A percentile compares a stretch with the other conserved stretches of the same genome.
These are phyloP conservation scores for Geranomyces michiganensis DNA, from an alignment of 192 early-diverging fungal genomes.

Conservation along the genomic window DNA sequence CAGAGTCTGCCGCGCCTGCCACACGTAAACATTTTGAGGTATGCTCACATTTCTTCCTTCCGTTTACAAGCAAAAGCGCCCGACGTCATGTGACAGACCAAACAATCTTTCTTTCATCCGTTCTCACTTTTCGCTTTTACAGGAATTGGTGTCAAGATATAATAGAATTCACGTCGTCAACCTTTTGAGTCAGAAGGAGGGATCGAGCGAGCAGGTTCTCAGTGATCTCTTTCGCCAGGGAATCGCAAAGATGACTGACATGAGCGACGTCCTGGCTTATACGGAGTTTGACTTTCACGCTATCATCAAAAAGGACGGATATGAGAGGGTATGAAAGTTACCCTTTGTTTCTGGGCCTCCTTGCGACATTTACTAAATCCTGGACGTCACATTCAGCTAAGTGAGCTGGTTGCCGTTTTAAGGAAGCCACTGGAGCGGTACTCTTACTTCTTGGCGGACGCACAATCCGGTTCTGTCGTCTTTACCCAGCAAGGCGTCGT, in stretches of 20 bases:
- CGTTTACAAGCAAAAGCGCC: too few species aligned
- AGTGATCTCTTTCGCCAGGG: constrained; percentile 64
- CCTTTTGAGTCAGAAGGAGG: constrained; percentile 71
- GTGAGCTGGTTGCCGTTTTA: constrained; percentile 60
- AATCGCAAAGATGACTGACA: constrained; percentile 39
- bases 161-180: constrained; percentile 76
- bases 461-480: constrained; percentile 57
- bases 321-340: constrained; percentile 61
- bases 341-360: not conserved
- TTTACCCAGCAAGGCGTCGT: constrained; percentile 80
- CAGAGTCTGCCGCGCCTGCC: constrained; percentile 18
- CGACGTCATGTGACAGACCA: too few species aligned
- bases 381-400: constrained; percentile 20
- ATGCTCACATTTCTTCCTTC: not conserved
- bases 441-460: constrained; percentile 74
- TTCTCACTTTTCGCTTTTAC: constrained; percentile 2
- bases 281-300: constrained; percentile 84
- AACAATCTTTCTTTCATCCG: too few species aligned
- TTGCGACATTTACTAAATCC: not conserved
- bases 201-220: constrained; percentile 69
- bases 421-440: constrained; percentile 54
- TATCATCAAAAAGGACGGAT: constrained; percentile 75
- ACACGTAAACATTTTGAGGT: constrained; percentile 57
- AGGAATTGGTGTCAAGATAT: constrained; percentile 71
- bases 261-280: constrained; percentile 58